Evolutionary conservation across 306 rosid genomes (phyloP), one percentile per base, ranked within the genome.

Genomic region (Ochetophila trinervis): DNA sequence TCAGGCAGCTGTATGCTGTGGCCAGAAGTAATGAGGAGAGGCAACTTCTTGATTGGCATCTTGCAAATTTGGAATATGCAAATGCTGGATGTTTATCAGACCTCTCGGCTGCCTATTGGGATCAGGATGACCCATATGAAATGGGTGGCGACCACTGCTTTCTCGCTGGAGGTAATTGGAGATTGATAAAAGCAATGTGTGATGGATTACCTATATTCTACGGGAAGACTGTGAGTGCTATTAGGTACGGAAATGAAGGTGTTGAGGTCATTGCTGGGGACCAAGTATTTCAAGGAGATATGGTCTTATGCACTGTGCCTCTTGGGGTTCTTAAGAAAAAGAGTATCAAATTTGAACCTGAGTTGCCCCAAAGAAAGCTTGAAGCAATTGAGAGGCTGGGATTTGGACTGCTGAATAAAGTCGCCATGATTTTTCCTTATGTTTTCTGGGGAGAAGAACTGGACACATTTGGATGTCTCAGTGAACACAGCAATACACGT

Each of bases 81-180:
- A 93, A 93, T 80, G 99, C 99, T 16, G 99, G 99, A 70, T 90
- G 99, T 79, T 91, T 93, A 71, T 86, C 97, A 5, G 78, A 93
- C 60, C 87, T 93, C 65, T 93, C 99, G 12, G 96, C 99, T 27
- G 87, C 87, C 34, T 76, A 90, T 62, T 93, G 97, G 99, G 97
- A 90, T 78, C 97, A 93, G 74, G 97, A 93, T 45, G 99, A 93
- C 84, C 99, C 99, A 51, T 93, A 70, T 45, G 99, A 93, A 78
- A 93, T 93, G 97, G 89, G 91, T 45, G 99, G 99, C 54, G 99
- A 89, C 79, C 99, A 89, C 63, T 93, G 97, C 81, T 93, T 93
- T 69, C 94, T 90, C 34, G 89, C 99, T 34, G 99, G 99, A 40
- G 96, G 99, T 44, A 93, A 87, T 78, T 67, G 87, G 84, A 79